These are phyloP conservation scores for Solanum microdontum DNA, from an alignment of 257 asterid species.

Conservation along the genomic window DNA sequence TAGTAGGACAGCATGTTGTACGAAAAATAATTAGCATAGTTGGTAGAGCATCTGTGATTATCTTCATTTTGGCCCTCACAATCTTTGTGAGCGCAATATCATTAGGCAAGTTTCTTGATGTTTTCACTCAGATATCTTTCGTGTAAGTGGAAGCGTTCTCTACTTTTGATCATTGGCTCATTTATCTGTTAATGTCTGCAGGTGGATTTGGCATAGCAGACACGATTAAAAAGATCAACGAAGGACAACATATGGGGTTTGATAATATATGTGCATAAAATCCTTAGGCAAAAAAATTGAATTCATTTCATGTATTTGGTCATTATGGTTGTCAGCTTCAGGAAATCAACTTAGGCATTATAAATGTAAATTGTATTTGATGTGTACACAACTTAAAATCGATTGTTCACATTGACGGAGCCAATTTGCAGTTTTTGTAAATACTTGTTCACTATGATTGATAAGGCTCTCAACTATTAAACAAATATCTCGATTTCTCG, in stretches of 20 bases:
- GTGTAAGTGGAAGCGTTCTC: neutral
- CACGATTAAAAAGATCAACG: slow-evolving; percentile 27
- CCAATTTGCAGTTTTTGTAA: neutral
- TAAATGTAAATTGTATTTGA: neutral
- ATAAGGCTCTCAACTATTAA: neutral
- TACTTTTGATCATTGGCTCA: neutral
- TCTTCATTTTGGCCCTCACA: slow-evolving; percentile 55
- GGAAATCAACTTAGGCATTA: neutral
- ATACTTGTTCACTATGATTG: neutral
- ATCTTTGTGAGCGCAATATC: slow-evolving; percentile 49
- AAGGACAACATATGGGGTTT: slow-evolving; percentile 37
- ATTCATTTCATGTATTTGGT: neutral
- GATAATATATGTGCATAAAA: slow-evolving; percentile 41
- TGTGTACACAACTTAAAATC: neutral
- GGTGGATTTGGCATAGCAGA: slow-evolving; percentile 54
- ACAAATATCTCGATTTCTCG: neutral
- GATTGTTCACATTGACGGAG: neutral
- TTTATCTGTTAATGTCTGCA: slow-evolving; percentile 3
- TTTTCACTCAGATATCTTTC: neutral
- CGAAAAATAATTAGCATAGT: slow-evolving; percentile 44
- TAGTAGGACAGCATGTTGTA: slow-evolving; percentile 47
- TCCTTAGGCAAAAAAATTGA: neutral
- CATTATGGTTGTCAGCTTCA: neutral
- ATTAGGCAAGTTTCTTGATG: slow-evolving; percentile 28
- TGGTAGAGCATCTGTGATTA: slow-evolving; percentile 56